Evolutionary conservation across 495 filamentous ascomycete genomes (phyloP).

Genomic region (Lophiotrema nucula): DNA sequence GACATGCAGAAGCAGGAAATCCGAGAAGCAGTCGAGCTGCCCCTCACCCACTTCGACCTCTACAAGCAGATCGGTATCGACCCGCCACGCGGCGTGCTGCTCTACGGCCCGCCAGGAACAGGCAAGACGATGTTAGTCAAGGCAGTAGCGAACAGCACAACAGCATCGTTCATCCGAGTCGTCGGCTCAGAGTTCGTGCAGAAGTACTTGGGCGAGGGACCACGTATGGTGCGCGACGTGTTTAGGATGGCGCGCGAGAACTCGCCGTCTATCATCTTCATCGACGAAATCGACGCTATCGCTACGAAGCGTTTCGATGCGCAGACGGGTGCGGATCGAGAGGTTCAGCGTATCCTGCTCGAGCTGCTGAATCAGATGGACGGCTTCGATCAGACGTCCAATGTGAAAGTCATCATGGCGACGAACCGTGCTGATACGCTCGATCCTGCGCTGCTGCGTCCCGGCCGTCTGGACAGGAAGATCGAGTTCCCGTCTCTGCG

Average conservation of each 20-base stretch:
- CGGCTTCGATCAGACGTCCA: conserved; percentile 96
- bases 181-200: conserved; percentile 98
- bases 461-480: conserved; percentile 93
- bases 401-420: conserved; percentile 99
- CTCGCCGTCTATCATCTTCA: conserved; percentile 97
- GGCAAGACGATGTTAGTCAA: conserved; percentile 99
- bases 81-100: conserved; percentile 89
- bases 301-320: conserved; percentile 99
- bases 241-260: conserved; percentile 99
- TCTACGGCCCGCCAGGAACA: conserved; percentile 95
- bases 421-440: conserved; percentile 97
- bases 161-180: conserved; percentile 96
- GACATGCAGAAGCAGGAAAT: conserved; percentile 99
- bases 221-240: conserved; percentile 97
- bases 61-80: conserved; percentile 99
- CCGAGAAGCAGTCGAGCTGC: conserved; percentile 92
- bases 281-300: conserved; percentile 98
- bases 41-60: conserved; percentile 93
- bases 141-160: conserved; percentile 96
- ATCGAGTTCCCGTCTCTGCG: conserved; percentile 94
- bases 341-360: conserved; percentile 96
- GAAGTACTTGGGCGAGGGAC: conserved; percentile 96
- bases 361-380: conserved; percentile 99
- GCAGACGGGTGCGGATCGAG: conserved; percentile 93
- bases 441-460: conserved; percentile 89